These are phyloP conservation scores for Trametes sp. DNA, from an alignment of 1,284 basidiomycete genomes.

Conservation along the genomic window DNA sequence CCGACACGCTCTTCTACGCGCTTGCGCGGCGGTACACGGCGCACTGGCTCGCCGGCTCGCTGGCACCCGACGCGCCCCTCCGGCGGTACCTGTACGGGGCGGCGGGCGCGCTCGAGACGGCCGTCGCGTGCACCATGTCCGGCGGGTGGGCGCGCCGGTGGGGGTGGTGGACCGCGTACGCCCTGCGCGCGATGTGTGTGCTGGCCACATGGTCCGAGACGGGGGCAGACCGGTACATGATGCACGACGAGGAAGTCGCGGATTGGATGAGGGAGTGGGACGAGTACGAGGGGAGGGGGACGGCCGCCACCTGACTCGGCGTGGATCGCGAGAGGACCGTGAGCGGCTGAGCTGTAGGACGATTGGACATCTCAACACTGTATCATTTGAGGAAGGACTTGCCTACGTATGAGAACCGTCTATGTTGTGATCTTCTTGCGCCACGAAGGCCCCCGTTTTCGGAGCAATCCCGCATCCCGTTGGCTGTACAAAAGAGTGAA, in stretches of 20 bases:
- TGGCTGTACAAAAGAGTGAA: no score
- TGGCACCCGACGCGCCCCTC: conserved; percentile 1
- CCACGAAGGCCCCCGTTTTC: no score
- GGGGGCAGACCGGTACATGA: background rate
- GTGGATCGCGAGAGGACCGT: background rate
- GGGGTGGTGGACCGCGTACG: conserved; percentile 2
- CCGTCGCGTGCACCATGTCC: conserved; percentile 9
- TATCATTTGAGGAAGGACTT: no score
- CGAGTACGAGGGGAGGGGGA: background rate
- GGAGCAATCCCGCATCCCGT: no score
- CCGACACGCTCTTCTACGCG: conserved; percentile 15
- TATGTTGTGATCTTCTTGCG: no score
- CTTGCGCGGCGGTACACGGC: conserved; percentile 4
- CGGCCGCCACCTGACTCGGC: background rate
- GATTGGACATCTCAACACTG: no score
- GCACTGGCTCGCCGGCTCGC: conserved; percentile 3
- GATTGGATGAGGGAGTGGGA: conserved; percentile 3
- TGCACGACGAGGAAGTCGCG: conserved; percentile 8
- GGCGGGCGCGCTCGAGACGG: conserved; percentile 7
- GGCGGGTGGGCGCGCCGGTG: background rate
- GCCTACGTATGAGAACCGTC: no score
- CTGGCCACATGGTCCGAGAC: background rate
- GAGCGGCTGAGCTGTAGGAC: no score
- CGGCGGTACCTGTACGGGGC: conserved; percentile 2
- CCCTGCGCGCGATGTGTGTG: background rate